These are phyloP conservation scores for Halophytophthora batemanensis DNA, from an alignment of 352 stramenopile genomes.

Conservation along the genomic window DNA sequence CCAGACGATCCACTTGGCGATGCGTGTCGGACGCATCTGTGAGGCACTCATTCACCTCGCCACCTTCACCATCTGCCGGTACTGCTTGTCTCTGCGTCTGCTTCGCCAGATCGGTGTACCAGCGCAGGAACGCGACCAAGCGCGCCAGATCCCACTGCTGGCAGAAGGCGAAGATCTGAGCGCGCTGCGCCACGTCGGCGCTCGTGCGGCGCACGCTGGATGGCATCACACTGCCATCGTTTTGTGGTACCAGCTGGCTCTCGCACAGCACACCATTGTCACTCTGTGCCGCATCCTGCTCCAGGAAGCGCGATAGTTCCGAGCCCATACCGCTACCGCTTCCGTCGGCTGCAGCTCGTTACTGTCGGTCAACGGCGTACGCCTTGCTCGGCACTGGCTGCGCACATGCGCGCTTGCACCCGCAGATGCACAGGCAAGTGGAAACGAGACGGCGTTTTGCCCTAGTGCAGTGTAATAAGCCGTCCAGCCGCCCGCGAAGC, in stretches of 20 bases:
- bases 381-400: too few species aligned
- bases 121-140: slow-evolving; percentile 54
- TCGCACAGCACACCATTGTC: slow-evolving; percentile 45
- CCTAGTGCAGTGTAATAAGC: too few species aligned
- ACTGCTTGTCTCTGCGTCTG: slow-evolving; percentile 12
- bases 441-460: too few species aligned
- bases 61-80: slow-evolving; percentile 1
- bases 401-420: too few species aligned
- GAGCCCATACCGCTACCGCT: slow-evolving; percentile 26
- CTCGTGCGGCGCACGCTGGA: slow-evolving; percentile 29
- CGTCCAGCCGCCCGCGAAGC: too few species aligned
- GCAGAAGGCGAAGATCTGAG: slow-evolving; percentile 57
- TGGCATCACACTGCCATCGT: not conserved
- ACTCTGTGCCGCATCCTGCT: slow-evolving; percentile 35
- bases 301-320: slow-evolving; percentile 38
- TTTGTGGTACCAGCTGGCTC: slow-evolving; percentile 12
- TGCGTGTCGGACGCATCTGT: slow-evolving; percentile 17
- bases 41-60: slow-evolving; percentile 9
- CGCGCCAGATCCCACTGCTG: slow-evolving; percentile 51
- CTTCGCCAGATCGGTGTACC: slow-evolving; percentile 45
- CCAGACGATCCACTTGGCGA: slow-evolving; percentile 32
- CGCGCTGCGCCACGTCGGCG: slow-evolving; percentile 38
- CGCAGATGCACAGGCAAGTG: too few species aligned
- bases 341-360: not conserved
- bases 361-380: too few species aligned